These are phyloP conservation scores for Dioszegia hungarica DNA, from an alignment of 768 basidiomycete species.

Conservation along the genomic window DNA sequence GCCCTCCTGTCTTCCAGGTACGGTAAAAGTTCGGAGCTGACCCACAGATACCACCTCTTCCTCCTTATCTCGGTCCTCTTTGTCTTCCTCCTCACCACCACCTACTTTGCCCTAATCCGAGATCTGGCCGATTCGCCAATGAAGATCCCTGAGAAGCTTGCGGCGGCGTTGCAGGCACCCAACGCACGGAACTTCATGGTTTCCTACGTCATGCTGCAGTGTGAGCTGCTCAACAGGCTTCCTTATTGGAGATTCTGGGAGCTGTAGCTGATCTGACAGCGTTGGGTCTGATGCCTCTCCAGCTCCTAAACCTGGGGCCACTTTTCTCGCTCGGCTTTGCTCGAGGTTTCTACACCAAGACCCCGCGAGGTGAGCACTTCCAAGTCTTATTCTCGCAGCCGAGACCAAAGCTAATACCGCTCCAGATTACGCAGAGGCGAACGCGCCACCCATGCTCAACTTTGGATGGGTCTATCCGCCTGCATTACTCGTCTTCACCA, in stretches of 20 bases:
- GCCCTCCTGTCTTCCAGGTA: too few species aligned
- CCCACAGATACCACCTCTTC: constrained; percentile 80
- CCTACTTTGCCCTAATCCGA: constrained; percentile 83
- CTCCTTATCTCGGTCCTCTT: constrained; percentile 87
- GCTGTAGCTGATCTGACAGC: constrained; percentile 52
- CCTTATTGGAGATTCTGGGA: too few species aligned
- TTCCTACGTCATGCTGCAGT: constrained; percentile 53
- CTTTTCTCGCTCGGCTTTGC: constrained; percentile 72
- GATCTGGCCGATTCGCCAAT: constrained; percentile 87
- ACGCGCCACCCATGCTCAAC: constrained; percentile 96
- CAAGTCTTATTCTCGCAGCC: background rate
- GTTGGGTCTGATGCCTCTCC: constrained; percentile 90
- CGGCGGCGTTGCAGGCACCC: constrained; percentile 62
- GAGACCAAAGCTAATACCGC: background rate
- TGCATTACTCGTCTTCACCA: constrained; percentile 89
- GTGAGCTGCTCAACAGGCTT: constrained; percentile 18
- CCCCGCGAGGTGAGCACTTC: constrained; percentile 73
- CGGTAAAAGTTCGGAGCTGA: background rate
- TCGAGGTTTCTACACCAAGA: constrained; percentile 72
- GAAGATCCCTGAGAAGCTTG: constrained; percentile 80
- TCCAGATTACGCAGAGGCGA: constrained; percentile 88
- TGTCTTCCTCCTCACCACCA: constrained; percentile 85
- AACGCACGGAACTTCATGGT: constrained; percentile 58
- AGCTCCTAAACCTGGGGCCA: constrained; percentile 85
- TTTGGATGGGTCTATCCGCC: constrained; percentile 97